phyloP scores from a whole-genome alignment of 2,329 filamentous ascomycete species.

The Hymenoscyphus scutula region DNA sequence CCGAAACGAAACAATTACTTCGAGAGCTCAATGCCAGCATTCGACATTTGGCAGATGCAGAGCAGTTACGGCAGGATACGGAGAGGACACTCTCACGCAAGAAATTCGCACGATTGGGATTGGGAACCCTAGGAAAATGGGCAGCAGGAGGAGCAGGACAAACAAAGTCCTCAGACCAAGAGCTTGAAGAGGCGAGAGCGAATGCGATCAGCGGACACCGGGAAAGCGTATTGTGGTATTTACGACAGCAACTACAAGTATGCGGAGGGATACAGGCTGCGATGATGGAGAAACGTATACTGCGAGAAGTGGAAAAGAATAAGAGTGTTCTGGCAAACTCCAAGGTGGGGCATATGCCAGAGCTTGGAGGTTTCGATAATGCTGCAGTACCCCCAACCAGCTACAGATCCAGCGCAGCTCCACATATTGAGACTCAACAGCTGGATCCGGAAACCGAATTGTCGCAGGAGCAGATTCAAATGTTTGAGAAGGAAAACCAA shows the following conservation, averaged over 20 bases:
- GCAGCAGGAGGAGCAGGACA: slow-evolving; percentile 60
- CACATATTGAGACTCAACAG: slow-evolving; percentile 25
- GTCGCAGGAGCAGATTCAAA: slow-evolving; percentile 80
- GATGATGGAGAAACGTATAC: slow-evolving; percentile 90
- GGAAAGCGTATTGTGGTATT: slow-evolving; percentile 79
- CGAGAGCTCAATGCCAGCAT: slow-evolving; percentile 83
- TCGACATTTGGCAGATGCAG: slow-evolving; percentile 74
- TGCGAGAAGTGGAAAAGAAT: slow-evolving; percentile 83
- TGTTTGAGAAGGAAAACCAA: slow-evolving; percentile 92
- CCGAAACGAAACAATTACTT: slow-evolving; percentile 80
- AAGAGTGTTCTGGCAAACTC: slow-evolving; percentile 79
- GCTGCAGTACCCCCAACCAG: slow-evolving; percentile 20
- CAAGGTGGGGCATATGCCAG: slow-evolving; percentile 36
- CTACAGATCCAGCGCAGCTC: slow-evolving; percentile 14
- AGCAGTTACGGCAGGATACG: slow-evolving; percentile 76
- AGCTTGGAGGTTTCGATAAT: slow-evolving; percentile 29
- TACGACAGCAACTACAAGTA: slow-evolving; percentile 72
- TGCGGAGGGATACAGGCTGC: slow-evolving; percentile 76
- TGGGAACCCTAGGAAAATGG: slow-evolving; percentile 65
- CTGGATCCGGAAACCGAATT: slow-evolving; percentile 46
- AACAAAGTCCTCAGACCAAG: slow-evolving; percentile 64
- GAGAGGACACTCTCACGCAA: slow-evolving; percentile 67
- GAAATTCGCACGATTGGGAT: slow-evolving; percentile 59
- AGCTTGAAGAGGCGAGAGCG: slow-evolving; percentile 66
- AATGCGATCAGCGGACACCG: slow-evolving; percentile 67